Percentiles rank a stretch among this genome's conserved stretches.
phyloP scores from a whole-genome alignment of 2,329 filamentous ascomycete genomes.

The Stachybotrys elegans region DNA sequence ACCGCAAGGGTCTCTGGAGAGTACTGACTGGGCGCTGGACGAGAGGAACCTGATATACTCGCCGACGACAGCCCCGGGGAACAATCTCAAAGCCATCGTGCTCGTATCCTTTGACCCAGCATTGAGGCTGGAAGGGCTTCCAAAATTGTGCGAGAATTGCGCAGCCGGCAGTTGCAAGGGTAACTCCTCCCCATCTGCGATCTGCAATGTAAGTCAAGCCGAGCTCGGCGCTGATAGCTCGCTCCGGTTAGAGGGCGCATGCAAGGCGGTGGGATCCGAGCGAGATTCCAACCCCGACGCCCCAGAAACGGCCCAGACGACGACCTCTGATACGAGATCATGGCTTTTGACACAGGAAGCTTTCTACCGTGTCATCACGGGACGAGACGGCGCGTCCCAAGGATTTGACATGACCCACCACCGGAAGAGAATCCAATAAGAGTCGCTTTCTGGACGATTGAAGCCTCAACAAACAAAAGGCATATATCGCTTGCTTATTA shows the following conservation, averaged over 20 bases:
- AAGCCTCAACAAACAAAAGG: no score
- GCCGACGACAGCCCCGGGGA: conserved; percentile 9
- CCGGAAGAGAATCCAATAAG: no score
- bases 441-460: no score
- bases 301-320: no score
- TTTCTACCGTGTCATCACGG: background rate
- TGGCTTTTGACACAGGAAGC: no score
- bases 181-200: background rate
- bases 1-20: conserved; percentile 20
- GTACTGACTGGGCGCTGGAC: conserved; percentile 37
- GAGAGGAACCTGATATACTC: conserved; percentile 43
- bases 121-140: conserved; percentile 15
- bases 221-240: no score
- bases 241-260: no score
- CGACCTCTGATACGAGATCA: no score
- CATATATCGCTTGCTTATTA: no score
- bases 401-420: conserved; percentile 1
- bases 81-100: conserved; percentile 13
- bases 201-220: no score
- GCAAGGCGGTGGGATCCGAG: no score
- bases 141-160: conserved; percentile 6
- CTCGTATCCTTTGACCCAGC: conserved; percentile 25
- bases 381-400: background rate
- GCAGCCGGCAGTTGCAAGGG: background rate
- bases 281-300: no score